These are phyloP conservation scores for Clarireedia homoeocarpa DNA, from an alignment of 2,329 filamentous ascomycete genomes.

Conservation along the genomic window DNA sequence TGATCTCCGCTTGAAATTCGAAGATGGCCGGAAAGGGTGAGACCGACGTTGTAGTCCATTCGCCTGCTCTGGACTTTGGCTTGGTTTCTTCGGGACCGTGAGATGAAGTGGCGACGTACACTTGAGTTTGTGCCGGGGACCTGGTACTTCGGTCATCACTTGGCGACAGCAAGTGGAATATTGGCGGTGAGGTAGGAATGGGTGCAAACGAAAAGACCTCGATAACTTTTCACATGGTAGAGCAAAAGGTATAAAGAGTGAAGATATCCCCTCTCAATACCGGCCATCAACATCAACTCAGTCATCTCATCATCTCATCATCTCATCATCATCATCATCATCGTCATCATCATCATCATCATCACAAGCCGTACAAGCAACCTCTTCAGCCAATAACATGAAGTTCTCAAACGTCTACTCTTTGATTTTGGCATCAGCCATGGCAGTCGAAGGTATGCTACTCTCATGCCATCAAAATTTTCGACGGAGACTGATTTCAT, in stretches of 20 bases:
- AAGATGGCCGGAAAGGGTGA: neutral
- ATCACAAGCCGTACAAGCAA: neutral
- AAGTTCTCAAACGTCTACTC: constrained; percentile 18
- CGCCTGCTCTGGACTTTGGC: neutral
- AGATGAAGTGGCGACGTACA: neutral
- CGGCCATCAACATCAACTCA: neutral
- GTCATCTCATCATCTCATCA: neutral
- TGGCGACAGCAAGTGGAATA: neutral
- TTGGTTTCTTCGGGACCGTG: neutral
- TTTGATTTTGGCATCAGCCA: constrained; percentile 10
- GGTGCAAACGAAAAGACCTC: neutral
- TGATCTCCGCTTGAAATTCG: neutral
- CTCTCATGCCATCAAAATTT: neutral
- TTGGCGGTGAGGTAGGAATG: neutral
- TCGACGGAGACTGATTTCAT: neutral
- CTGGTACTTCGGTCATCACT: neutral
- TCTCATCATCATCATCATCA: neutral
- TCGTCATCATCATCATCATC: neutral
- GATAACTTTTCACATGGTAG: neutral
- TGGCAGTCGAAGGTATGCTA: constrained; percentile 14
- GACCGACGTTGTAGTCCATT: neutral
- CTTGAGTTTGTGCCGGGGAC: neutral
- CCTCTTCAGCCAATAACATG: constrained; percentile 16
- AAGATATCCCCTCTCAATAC: neutral
- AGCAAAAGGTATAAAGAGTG: neutral